Evolutionary conservation across 1,284 basidiomycete species (phyloP).

Genomic region (Peniophora sp.): DNA sequence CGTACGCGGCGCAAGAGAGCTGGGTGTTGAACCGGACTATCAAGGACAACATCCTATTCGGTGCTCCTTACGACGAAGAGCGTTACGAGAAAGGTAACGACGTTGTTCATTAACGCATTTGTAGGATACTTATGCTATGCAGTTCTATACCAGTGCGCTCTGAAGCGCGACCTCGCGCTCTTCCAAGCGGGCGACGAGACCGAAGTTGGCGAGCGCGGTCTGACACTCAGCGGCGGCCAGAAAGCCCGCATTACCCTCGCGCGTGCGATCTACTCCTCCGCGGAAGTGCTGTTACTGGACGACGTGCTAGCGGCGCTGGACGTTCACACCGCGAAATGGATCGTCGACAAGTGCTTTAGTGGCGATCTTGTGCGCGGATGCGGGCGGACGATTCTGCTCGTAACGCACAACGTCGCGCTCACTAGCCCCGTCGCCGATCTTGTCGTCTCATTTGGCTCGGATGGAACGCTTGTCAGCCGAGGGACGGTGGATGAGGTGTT

Average conservation of each 20-base stretch:
- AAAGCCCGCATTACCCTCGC: slow-evolving; percentile 67
- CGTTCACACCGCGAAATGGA: slow-evolving; percentile 66
- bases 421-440: slow-evolving; percentile 54
- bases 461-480: slow-evolving; percentile 42
- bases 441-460: slow-evolving; percentile 47
- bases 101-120: no score
- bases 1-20: slow-evolving; percentile 71
- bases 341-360: slow-evolving; percentile 70
- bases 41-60: slow-evolving; percentile 38
- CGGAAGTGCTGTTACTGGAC: slow-evolving; percentile 55
- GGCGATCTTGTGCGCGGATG: slow-evolving; percentile 59
- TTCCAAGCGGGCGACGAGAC: slow-evolving; percentile 71
- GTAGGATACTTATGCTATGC: no score
- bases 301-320: slow-evolving; percentile 57
- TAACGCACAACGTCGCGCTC: slow-evolving; percentile 73
- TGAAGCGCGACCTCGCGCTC: slow-evolving; percentile 54
- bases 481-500: slow-evolving; percentile 39
- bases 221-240: slow-evolving; percentile 34
- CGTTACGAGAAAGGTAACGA: slow-evolving; percentile 32
- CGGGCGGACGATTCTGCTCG: slow-evolving; percentile 65
- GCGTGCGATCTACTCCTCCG: slow-evolving; percentile 59
- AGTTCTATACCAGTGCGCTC: slow-evolving; percentile 53
- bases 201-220: slow-evolving; percentile 61
- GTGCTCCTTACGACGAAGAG: slow-evolving; percentile 31
- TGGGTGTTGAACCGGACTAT: slow-evolving; percentile 62